These are phyloP conservation scores for Dictyostelium purpureum DNA, from an alignment of 78 protist species.

Conservation along the genomic window DNA sequence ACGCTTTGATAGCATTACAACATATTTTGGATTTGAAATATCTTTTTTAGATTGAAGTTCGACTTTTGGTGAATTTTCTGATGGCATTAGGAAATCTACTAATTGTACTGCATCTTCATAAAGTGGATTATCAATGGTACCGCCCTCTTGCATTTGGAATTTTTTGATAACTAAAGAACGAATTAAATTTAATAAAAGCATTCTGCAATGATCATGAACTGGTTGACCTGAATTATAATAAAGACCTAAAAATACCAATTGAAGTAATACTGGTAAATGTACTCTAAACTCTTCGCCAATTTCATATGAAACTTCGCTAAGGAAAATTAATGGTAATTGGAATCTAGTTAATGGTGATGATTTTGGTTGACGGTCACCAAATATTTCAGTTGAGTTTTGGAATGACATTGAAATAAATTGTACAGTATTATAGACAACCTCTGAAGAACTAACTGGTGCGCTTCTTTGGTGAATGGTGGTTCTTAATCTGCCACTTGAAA, in stretches of 20 bases:
- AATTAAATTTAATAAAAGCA: constrained; percentile 57
- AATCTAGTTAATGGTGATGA: constrained; percentile 47
- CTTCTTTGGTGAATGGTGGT: background rate
- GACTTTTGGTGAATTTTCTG: background rate
- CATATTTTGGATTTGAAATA: constrained; percentile 60
- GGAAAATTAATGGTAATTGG: constrained; percentile 73
- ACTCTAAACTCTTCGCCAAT: constrained; percentile 73
- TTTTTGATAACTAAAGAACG: constrained; percentile 64
- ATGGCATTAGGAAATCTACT: constrained; percentile 53
- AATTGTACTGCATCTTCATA: constrained; percentile 74
- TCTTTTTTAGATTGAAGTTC: constrained; percentile 52
- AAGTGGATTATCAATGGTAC: constrained; percentile 3
- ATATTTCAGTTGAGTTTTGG: constrained; percentile 32
- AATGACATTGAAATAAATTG: constrained; percentile 17
- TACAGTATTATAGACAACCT: constrained; percentile 25
- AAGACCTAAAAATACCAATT: constrained; percentile 54
- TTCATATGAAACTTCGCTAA: constrained; percentile 72
- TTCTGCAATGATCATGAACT: constrained; percentile 81
- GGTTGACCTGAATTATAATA: constrained; percentile 74
- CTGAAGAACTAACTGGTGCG: background rate
- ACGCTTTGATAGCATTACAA: constrained; percentile 58
- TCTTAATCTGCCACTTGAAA: background rate
- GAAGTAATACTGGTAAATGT: constrained; percentile 59
- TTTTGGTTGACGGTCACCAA: background rate
- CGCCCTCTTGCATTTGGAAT: constrained; percentile 31